Conservation (phyloP, 164 flowering plant species). For the Umbellularia californica region DNA sequence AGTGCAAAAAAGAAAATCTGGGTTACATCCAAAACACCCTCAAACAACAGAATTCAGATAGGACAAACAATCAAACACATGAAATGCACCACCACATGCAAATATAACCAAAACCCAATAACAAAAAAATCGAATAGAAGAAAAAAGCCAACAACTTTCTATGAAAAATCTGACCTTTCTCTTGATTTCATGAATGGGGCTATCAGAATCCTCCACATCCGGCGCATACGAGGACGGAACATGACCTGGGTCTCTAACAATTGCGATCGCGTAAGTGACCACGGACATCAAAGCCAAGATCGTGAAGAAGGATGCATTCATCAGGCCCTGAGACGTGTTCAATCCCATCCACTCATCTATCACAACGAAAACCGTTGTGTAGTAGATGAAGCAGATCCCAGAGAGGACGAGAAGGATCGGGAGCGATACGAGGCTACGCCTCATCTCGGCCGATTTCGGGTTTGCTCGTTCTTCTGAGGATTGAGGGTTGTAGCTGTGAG, state of each 20-base stretch:
- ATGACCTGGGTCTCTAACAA: constrained; percentile 74
- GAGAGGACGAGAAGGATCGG: constrained; percentile 61
- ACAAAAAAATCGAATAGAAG: neutral
- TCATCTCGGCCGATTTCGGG: constrained; percentile 27
- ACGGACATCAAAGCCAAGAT: constrained; percentile 48
- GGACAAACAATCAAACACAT: no score
- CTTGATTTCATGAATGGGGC: constrained; percentile 86
- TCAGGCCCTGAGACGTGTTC: constrained; percentile 65
- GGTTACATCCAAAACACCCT: neutral
- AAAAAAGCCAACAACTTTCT: neutral
- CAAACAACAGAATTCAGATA: neutral
- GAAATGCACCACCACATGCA: neutral
- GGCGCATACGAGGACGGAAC: constrained; percentile 67
- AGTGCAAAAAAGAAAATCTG: no score
- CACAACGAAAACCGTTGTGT: constrained; percentile 62
- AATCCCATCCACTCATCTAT: constrained; percentile 85
- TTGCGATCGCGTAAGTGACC: constrained; percentile 44
- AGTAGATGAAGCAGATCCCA: constrained; percentile 59
- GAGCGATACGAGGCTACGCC: constrained; percentile 42
- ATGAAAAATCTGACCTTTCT: constrained; percentile 55
- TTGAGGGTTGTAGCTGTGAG: neutral
- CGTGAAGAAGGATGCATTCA: constrained; percentile 65
- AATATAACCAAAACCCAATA: neutral
- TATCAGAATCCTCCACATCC: constrained; percentile 69
- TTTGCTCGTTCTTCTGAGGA: neutral